Evolutionary conservation across 2,329 filamentous ascomycete species (phyloP).

Genomic region (Pseudopithomyces maydicus): DNA sequence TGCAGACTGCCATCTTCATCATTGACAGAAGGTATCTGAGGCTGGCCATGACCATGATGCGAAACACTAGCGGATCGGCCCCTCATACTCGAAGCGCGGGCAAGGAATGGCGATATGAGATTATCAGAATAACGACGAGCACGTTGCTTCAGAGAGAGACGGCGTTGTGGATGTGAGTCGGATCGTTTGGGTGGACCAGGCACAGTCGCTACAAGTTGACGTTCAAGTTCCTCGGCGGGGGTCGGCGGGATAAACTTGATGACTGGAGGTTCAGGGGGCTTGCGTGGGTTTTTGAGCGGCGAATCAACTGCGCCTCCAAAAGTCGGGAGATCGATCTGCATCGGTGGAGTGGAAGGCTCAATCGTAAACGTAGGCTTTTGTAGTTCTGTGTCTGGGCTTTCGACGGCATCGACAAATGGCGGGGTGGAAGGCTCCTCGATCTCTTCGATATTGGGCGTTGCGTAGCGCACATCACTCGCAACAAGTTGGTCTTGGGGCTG

Average conservation of each 20-base stretch:
- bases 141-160: slow-evolving; percentile 48
- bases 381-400: slow-evolving; percentile 13
- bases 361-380: slow-evolving; percentile 36
- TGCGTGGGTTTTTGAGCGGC: slow-evolving; percentile 63
- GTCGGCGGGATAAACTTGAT: slow-evolving; percentile 62
- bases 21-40: slow-evolving; percentile 34
- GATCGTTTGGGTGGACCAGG: slow-evolving; percentile 35
- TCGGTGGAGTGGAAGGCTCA: slow-evolving; percentile 44
- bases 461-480: slow-evolving; percentile 18
- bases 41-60: slow-evolving; percentile 23
- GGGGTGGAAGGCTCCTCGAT: slow-evolving; percentile 29
- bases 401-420: slow-evolving; percentile 31
- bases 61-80: slow-evolving; percentile 27
- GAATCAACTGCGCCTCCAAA: slow-evolving; percentile 53
- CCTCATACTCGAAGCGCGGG: slow-evolving; percentile 31
- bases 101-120: slow-evolving; percentile 49
- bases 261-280: slow-evolving; percentile 61
- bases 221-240: slow-evolving; percentile 54
- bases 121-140: slow-evolving; percentile 54
- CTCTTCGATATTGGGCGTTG: slow-evolving; percentile 21
- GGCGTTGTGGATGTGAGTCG: slow-evolving; percentile 42
- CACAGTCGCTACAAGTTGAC: slow-evolving; percentile 34
- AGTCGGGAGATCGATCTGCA: slow-evolving; percentile 30
- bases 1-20: slow-evolving; percentile 56
- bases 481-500: slow-evolving; percentile 24